Evolutionary conservation across 345 rosid genomes (phyloP), one percentile per base, ranked within the genome.

Genomic region (Ailanthus altissimus): DNA sequence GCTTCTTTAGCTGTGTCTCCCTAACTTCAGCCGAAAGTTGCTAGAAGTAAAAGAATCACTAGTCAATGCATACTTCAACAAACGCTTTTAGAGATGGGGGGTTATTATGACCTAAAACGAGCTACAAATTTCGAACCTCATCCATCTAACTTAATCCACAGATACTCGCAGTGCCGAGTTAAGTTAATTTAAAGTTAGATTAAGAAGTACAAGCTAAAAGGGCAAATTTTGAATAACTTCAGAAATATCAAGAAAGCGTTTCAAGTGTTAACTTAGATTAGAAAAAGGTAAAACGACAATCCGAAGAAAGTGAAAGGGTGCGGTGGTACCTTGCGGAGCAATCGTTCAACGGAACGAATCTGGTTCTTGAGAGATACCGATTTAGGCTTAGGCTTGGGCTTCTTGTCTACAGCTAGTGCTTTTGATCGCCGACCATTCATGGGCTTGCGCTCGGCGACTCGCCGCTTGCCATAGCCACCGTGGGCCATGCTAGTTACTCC

Each of bases 271-370:
- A 40, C 3, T 54, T 18, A 10, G 6, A 20, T 54, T 54, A 8
- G 8, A 20, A 56, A 56, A 11, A n/a, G 25, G 20, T 20, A 21
- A 23, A 56, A 56, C 12, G 26, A 56, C 8, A 20, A 32, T 32
- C 1, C 38, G 13, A 56, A 20, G 11, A 56, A 56, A 56, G 12
- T 57, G 21, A 47, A 42, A 28, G 64, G 23, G 26, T 73, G 47
- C 38, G 16, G 15, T 21, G 32, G 36, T 47, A 93, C 99, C 94
- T 94, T 97, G 75, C 98, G 98, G 61, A 97, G 98, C 89, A 97
- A 90, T 36, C 99, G 99, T 69, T 91, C 99, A 45, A 87, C 71
- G 78, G 98, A 94, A 77, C 99, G 98, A 73, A 92, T 92, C 89
- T 97, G 99, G 76, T 97, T 96, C 87, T 92, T 96, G 76, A 91